Conservation (phyloP, 305 asterid genomes). For the Caryopteris hybrid region DNA sequence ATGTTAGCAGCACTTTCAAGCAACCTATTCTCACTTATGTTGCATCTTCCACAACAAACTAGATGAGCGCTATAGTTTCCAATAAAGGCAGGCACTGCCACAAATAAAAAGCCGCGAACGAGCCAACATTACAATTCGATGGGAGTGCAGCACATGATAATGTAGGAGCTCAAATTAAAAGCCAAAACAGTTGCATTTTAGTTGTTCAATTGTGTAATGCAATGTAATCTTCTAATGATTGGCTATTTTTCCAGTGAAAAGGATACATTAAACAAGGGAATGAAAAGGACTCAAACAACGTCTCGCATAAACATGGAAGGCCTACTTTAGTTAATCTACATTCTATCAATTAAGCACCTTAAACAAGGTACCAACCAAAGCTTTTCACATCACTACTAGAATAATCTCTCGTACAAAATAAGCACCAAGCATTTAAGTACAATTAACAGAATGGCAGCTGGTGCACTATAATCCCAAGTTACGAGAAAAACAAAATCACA, state of each 20-base stretch:
- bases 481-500: constrained; percentile 1
- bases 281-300: neutral
- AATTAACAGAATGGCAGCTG: neutral
- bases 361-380: neutral
- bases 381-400: neutral
- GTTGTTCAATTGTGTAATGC: neutral
- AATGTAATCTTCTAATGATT: neutral
- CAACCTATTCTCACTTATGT: neutral
- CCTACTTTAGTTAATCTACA: neutral
- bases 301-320: neutral
- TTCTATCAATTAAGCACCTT: neutral
- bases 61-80: neutral
- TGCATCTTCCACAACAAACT: neutral
- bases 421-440: neutral
- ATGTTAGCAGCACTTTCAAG: neutral
- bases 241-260: neutral
- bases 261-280: neutral
- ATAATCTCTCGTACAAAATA: neutral
- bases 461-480: neutral
- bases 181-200: neutral
- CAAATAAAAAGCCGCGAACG: neutral
- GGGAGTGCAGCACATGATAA: neutral
- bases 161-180: neutral
- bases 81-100: neutral
- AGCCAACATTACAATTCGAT: neutral